Evolutionary conservation across 2,329 filamentous ascomycete genomes (phyloP).

Genomic region (Penicillium frequentans): DNA sequence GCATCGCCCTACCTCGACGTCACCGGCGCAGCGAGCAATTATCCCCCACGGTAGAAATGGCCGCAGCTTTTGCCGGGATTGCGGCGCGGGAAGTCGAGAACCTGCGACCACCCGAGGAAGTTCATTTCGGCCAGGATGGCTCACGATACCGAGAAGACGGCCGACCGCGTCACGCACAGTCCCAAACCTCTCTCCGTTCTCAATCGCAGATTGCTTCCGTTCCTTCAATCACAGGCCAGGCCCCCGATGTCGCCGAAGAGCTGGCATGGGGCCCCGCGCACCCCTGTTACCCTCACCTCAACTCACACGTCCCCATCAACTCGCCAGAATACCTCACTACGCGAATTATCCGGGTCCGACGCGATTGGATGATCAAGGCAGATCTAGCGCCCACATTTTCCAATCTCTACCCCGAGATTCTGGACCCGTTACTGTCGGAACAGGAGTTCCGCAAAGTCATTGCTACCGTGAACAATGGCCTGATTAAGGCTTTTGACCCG

Average conservation of each 20-base stretch:
- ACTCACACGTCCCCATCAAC: constrained; percentile 80
- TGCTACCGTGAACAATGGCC: constrained; percentile 74
- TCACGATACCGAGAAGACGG: constrained; percentile 23
- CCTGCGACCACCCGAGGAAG: constrained; percentile 31
- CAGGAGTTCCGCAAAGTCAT: constrained; percentile 82
- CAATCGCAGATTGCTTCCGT: constrained; percentile 41
- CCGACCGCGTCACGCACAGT: constrained; percentile 39
- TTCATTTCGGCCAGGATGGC: constrained; percentile 28
- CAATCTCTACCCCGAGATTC: constrained; percentile 92
- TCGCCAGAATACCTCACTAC: constrained; percentile 75
- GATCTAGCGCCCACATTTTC: constrained; percentile 92
- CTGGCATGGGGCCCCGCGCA: constrained; percentile 91
- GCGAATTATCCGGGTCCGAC: constrained; percentile 83
- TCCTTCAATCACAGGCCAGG: constrained; percentile 37
- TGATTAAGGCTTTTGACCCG: constrained; percentile 78
- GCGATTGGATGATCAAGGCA: constrained; percentile 88
- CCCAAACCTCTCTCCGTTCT: constrained; percentile 42
- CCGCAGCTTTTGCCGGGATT: constrained; percentile 26
- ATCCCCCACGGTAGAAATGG: constrained; percentile 23
- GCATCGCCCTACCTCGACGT: constrained; percentile 52
- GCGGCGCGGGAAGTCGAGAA: constrained; percentile 28
- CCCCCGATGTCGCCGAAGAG: constrained; percentile 61
- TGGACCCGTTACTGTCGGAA: constrained; percentile 82
- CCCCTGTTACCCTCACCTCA: constrained; percentile 90
- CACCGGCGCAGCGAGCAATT: constrained; percentile 36